phyloP scores from a whole-genome alignment of 148 eudicot genomes.

The Amaranthus palmeri region DNA sequence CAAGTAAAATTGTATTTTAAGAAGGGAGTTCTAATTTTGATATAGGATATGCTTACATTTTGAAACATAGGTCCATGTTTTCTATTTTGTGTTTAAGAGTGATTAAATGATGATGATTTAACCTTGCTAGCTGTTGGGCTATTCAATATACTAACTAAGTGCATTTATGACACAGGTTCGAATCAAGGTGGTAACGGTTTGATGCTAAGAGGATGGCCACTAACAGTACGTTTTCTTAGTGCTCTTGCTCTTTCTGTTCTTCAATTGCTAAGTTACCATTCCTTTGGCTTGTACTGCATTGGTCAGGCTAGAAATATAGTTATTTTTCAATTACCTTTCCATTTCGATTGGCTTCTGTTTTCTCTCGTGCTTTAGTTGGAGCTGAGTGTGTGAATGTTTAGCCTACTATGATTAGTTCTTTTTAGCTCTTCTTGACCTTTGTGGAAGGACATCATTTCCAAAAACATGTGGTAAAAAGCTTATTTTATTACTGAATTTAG shows the following conservation, averaged over 20 bases:
- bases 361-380: background rate
- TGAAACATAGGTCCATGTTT: too few species aligned
- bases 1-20: too few species aligned
- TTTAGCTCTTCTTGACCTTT: background rate
- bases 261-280: background rate
- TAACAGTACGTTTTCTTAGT: conserved; percentile 46
- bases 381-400: background rate
- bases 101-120: background rate
- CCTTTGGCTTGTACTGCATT: background rate
- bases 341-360: background rate
- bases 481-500: background rate
- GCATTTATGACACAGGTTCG: conserved; percentile 43
- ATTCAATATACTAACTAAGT: conserved; percentile 6
- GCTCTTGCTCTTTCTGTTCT: background rate
- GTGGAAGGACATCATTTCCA: background rate
- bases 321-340: background rate
- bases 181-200: conserved; percentile 65
- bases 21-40: too few species aligned
- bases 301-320: too few species aligned
- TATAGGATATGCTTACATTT: too few species aligned
- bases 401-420: background rate
- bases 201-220: conserved; percentile 77
- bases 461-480: background rate
- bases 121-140: background rate
- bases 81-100: background rate